Evolutionary conservation across 371 early-diverging fungal genomes (phyloP).

Genomic region (Mucor velutinosus): DNA sequence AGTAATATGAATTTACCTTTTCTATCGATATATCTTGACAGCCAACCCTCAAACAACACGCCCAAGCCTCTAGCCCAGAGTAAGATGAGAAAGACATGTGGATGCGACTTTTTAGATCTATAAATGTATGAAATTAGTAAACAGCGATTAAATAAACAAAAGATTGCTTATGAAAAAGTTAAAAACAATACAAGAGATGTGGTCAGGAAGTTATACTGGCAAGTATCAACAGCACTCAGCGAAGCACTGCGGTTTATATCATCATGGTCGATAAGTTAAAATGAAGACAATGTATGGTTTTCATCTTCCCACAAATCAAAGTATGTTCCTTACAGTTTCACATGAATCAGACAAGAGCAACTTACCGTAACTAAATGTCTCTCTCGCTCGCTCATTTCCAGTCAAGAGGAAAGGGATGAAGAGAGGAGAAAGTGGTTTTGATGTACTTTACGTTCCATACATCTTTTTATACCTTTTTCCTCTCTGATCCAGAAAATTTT

Average conservation of each 20-base stretch:
- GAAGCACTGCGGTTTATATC: conserved; percentile 47
- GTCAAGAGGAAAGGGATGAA: not conserved
- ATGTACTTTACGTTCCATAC: not conserved
- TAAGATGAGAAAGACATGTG: not conserved
- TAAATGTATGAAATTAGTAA: not conserved
- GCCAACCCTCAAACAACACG: not conserved
- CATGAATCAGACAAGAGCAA: not conserved
- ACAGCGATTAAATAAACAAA: not conserved
- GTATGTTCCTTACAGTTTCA: conserved; percentile 3
- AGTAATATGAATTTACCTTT: not conserved
- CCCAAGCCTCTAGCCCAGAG: not conserved
- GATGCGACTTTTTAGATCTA: not conserved
- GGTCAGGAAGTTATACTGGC: conserved; percentile 48
- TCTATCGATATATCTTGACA: not conserved
- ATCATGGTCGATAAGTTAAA: conserved; percentile 47
- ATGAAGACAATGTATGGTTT: conserved; percentile 39
- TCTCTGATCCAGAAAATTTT: not conserved
- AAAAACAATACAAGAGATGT: not conserved
- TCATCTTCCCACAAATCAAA: conserved; percentile 24
- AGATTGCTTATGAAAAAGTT: not conserved
- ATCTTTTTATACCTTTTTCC: not conserved
- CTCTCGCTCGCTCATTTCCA: not conserved
- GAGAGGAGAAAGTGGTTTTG: not conserved
- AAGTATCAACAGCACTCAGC: conserved; percentile 50
- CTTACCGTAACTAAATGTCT: conserved; percentile 4